Conservation (phyloP, 2,329 filamentous ascomycete genomes). For the Stachybotrys echinatus region DNA sequence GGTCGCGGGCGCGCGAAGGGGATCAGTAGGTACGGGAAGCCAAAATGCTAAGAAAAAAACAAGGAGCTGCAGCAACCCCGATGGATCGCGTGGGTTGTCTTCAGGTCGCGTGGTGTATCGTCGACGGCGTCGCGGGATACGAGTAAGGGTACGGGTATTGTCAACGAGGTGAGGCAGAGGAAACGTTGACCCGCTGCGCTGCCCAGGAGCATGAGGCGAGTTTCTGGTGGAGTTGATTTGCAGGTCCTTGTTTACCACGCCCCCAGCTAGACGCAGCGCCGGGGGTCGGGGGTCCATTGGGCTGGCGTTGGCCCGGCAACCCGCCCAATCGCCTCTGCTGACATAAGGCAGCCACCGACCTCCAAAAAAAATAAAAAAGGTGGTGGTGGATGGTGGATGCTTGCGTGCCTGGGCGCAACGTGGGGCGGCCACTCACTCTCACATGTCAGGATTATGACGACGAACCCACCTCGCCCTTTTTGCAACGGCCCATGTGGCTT, state of each 20-base stretch:
- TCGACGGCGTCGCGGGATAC: not conserved
- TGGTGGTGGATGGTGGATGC: not conserved
- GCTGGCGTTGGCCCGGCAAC: not conserved
- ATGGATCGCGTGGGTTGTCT: not conserved
- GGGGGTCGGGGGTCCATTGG: too few relatives aligned
- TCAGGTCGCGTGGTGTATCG: not conserved
- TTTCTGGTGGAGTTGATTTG: not conserved
- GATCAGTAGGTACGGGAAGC: not conserved
- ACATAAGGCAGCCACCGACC: not conserved
- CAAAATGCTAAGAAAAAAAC: not conserved
- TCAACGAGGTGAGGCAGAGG: not conserved
- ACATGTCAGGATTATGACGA: constrained; percentile 13
- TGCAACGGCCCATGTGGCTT: not conserved
- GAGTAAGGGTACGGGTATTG: not conserved
- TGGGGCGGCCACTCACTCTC: constrained; percentile 10
- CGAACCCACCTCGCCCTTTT: constrained; percentile 7
- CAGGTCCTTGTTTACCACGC: not conserved
- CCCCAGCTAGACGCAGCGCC: too few relatives aligned
- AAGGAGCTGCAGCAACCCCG: not conserved
- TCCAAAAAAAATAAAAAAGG: not conserved
- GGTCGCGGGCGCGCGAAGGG: not conserved
- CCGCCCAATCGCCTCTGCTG: not conserved
- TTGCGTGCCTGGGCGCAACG: constrained; percentile 10
- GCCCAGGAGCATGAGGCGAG: not conserved
- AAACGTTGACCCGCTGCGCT: not conserved